Evolutionary conservation across 179 eudicot genomes (phyloP).

Genomic region (Dionaea muscipula): DNA sequence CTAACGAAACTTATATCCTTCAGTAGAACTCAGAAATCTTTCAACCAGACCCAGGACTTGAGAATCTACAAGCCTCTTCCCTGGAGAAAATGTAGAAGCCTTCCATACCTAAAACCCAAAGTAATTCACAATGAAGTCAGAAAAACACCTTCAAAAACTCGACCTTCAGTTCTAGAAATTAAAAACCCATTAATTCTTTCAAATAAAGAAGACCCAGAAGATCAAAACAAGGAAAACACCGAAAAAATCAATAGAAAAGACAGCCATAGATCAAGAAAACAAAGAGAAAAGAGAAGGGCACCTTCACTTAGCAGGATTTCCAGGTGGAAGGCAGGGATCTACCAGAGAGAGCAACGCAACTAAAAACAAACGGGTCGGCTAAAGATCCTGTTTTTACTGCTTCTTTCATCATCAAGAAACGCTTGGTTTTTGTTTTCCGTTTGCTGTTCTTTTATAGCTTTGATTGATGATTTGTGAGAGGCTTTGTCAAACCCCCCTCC

Average conservation of each 20-base stretch:
- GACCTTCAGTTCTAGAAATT: too few relatives aligned
- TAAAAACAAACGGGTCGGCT: too few relatives aligned
- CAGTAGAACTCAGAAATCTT: not conserved
- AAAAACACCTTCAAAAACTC: too few relatives aligned
- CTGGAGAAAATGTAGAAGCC: not conserved
- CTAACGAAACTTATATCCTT: not conserved
- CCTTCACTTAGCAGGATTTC: not conserved
- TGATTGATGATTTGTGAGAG: too few relatives aligned
- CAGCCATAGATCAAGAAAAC: not conserved
- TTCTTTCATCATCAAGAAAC: too few relatives aligned
- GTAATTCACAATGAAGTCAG: not conserved
- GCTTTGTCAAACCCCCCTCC: too few relatives aligned
- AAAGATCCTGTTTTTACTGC: too few relatives aligned
- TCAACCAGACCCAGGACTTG: not conserved
- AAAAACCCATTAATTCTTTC: not conserved
- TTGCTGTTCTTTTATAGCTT: too few relatives aligned
- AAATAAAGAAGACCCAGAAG: too few relatives aligned
- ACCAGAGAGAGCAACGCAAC: too few relatives aligned
- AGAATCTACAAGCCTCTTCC: not conserved
- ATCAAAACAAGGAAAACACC: too few relatives aligned
- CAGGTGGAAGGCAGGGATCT: not conserved
- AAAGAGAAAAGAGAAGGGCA: not conserved
- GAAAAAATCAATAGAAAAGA: not conserved
- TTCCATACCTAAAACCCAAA: slow-evolving; percentile 3
- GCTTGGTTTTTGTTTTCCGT: too few relatives aligned